Base-by-base conservation (phyloP, 2,329 filamentous ascomycete species). In the Blastomyces parvus region DNA sequence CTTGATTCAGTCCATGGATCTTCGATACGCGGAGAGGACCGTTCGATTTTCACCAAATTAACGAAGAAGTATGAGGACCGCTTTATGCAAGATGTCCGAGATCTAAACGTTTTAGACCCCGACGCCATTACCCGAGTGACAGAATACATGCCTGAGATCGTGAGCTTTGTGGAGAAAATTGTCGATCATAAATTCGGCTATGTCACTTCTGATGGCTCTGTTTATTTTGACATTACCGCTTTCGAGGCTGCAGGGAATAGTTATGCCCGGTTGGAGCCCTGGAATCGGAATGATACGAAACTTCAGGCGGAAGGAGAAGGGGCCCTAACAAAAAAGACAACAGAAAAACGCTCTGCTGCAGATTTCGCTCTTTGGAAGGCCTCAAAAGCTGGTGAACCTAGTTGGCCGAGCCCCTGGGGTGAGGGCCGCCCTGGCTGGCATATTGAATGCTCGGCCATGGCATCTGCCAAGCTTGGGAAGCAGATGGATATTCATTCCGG, bases 371-470 rank as follows among this genome's bases (percentile, higher is more conserved):
- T 97, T 1, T 97, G 91, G 92, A 97, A 97, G 75, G 86, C 88
- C 62, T 92, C 88, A 1, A 97, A 96, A 77, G 85, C 90, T 17
- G 93, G 93, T 53, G 93, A 97, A 80, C 93, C 93, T 0, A 89
- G 85, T 67, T 97, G 93, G 93, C 82, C 86, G 5, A 94, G 89
- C 69, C 86, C 86, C 3, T 97, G 93, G 92, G 91, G 93, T 4
- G 82, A 86, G 63, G 92, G 92, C 4, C 83, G 93, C 55, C 93
- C 93, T 0, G 93, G 93, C 22, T 97, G 93, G 93, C 93, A 97
- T 72, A 97, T 97, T 71, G 92, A 97, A 78, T 97, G 93, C 85
- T 92, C 88, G 0, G 91, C 91, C 19, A 97, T 97, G 93, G 91
- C 92, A 0, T 93, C 89, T 1, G 90, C 92, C 67, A 84, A 91